A percentile compares a stretch with the other conserved stretches of the same genome.
These are phyloP conservation scores for Sclerotiophoma versabilis DNA, from an alignment of 2,329 filamentous ascomycete species.

Conservation along the genomic window DNA sequence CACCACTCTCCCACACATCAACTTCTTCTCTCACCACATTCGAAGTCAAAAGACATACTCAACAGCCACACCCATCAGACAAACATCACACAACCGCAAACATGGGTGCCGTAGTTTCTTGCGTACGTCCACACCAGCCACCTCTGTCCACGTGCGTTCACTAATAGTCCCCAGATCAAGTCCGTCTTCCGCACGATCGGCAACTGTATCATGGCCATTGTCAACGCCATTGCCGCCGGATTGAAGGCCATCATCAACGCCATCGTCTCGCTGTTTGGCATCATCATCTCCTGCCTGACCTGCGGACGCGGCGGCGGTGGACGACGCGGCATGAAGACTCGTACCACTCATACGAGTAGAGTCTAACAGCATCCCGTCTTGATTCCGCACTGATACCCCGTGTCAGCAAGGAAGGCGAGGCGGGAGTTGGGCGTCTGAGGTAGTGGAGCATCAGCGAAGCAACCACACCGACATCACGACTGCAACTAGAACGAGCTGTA, in stretches of 20 bases:
- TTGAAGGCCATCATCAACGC: slow-evolving; percentile 58
- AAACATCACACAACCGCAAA: slow-evolving; percentile 44
- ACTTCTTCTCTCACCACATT: not conserved
- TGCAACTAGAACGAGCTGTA: not conserved
- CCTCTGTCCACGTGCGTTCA: not conserved
- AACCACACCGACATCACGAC: not conserved
- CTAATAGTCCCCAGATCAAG: slow-evolving; percentile 48
- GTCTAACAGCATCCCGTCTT: slow-evolving; percentile 41
- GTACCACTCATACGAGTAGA: slow-evolving; percentile 48
- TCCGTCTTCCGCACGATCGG: slow-evolving; percentile 56
- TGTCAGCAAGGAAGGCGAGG: slow-evolving; percentile 24
- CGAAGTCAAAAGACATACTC: not conserved
- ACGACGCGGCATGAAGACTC: too few relatives aligned
- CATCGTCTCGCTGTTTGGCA: slow-evolving; percentile 58
- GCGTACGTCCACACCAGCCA: slow-evolving; percentile 64
- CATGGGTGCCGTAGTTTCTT: slow-evolving; percentile 86
- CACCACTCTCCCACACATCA: not conserved
- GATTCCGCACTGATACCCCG: slow-evolving; percentile 12
- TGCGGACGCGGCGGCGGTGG: slow-evolving; percentile 55
- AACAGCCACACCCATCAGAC: not conserved
- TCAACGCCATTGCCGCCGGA: slow-evolving; percentile 55
- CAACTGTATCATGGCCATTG: slow-evolving; percentile 56
- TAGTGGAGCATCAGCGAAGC: slow-evolving; percentile 2
- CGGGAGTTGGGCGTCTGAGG: slow-evolving; percentile 25
- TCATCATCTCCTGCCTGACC: slow-evolving; percentile 59